Evolutionary conservation across 108 stramenopile species (phyloP).

Genomic region (Cyclotella kingstonii): DNA sequence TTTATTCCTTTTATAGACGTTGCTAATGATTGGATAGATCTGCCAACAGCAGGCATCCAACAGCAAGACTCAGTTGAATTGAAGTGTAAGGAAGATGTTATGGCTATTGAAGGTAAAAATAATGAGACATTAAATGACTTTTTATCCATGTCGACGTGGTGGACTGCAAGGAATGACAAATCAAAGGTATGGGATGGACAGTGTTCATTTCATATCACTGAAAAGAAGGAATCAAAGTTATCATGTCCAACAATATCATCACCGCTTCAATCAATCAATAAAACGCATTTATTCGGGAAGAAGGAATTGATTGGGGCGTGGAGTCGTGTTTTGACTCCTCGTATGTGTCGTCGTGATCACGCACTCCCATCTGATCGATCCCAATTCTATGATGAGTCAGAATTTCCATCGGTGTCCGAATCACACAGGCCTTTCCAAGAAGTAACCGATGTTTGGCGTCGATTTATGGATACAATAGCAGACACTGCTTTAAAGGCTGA

Average conservation of each 20-base stretch:
- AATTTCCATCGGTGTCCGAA: slow-evolving; percentile 12
- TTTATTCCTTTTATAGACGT: slow-evolving; percentile 87
- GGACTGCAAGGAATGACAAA: slow-evolving; percentile 60
- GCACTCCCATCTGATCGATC: slow-evolving; percentile 9
- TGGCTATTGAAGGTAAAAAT: slow-evolving; percentile 7
- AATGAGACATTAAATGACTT: slow-evolving; percentile 49
- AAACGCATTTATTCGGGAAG: slow-evolving; percentile 52
- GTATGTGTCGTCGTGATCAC: slow-evolving; percentile 11
- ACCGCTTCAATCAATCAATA: slow-evolving; percentile 10
- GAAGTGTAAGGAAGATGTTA: slow-evolving; percentile 12
- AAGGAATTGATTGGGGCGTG: slow-evolving; percentile 83
- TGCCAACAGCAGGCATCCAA: slow-evolving; percentile 13
- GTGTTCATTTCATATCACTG: slow-evolving; percentile 51
- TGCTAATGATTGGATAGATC: slow-evolving; percentile 71
- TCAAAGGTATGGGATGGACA: slow-evolving; percentile 70
- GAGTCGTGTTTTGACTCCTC: slow-evolving; percentile 74
- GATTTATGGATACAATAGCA: slow-evolving; percentile 76
- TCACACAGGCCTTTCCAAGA: slow-evolving; percentile 47
- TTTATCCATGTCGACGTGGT: slow-evolving; percentile 67
- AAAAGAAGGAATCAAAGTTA: slow-evolving; percentile 10
- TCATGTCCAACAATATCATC: slow-evolving; percentile 9
- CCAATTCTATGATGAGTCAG: slow-evolving; percentile 2
- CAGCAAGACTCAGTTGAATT: slow-evolving; percentile 4
- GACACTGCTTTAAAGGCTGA: slow-evolving; percentile 73
- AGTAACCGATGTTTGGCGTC: slow-evolving; percentile 70